Evolutionary conservation across 1,139 yeast species (phyloP).

Genomic region (Candida buenavistaensis): DNA sequence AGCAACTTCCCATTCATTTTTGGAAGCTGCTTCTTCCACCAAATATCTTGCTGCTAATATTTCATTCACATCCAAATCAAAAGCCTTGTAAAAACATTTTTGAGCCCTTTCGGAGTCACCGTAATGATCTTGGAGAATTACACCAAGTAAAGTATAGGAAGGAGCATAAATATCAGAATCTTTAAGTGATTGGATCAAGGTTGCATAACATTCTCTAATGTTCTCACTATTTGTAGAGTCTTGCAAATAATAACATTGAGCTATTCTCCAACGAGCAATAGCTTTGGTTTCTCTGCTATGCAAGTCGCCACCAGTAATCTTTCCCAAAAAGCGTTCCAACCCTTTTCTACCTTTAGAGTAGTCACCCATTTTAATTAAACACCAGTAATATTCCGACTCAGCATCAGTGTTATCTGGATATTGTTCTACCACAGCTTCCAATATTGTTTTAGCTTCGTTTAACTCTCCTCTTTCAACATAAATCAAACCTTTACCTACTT

Average conservation of each 20-base stretch:
- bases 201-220: slow-evolving; percentile 47
- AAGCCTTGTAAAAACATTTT: slow-evolving; percentile 86
- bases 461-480: slow-evolving; percentile 64
- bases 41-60: slow-evolving; percentile 71
- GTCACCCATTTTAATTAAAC: slow-evolving; percentile 57
- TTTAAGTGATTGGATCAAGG: slow-evolving; percentile 63
- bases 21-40: slow-evolving; percentile 64
- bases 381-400: slow-evolving; percentile 76
- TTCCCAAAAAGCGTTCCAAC: slow-evolving; percentile 42
- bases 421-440: slow-evolving; percentile 50
- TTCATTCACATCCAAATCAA: slow-evolving; percentile 81
- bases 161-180: slow-evolving; percentile 67
- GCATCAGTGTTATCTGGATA: slow-evolving; percentile 63
- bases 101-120: slow-evolving; percentile 69
- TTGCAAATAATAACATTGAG: slow-evolving; percentile 49
- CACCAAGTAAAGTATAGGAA: slow-evolving; percentile 78
- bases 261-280: slow-evolving; percentile 67
- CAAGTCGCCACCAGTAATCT: slow-evolving; percentile 50
- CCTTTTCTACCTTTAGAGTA: slow-evolving; percentile 55
- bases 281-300: slow-evolving; percentile 60
- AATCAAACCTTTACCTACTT: slow-evolving; percentile 81
- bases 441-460: slow-evolving; percentile 50
- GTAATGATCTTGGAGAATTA: slow-evolving; percentile 57
- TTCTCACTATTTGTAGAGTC: slow-evolving; percentile 21
- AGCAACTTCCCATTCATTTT: slow-evolving; percentile 83